phyloP scores from a whole-genome alignment of 2,329 filamentous ascomycete genomes.

The Pseudogymnoascus sp. region DNA sequence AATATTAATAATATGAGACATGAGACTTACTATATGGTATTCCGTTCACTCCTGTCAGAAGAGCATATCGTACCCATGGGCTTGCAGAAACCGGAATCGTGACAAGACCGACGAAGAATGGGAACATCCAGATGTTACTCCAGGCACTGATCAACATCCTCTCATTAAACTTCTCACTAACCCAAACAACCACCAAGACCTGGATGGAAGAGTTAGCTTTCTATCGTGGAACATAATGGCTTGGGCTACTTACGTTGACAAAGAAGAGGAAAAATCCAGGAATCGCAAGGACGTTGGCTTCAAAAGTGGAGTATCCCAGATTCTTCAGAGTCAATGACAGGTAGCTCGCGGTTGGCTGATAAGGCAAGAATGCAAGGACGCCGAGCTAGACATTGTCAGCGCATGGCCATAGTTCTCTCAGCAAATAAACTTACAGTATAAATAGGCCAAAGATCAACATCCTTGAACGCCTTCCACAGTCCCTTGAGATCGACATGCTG shows the following conservation, averaged over 20 bases:
- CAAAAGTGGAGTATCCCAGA: conserved; percentile 27
- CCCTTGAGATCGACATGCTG: conserved; percentile 37
- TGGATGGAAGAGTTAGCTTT: conserved; percentile 48
- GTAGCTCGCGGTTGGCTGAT: not conserved
- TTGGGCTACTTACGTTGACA: conserved; percentile 21
- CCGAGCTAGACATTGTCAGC: conserved; percentile 17
- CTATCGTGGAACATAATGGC: conserved; percentile 47
- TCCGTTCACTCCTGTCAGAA: conserved; percentile 25
- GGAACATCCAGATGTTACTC: conserved; percentile 32
- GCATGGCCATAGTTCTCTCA: not conserved
- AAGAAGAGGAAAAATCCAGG: conserved; percentile 37
- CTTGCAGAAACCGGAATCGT: conserved; percentile 17
- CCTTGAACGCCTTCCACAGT: conserved; percentile 39
- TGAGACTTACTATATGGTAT: not conserved
- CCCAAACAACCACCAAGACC: conserved; percentile 38
- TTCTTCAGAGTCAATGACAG: conserved; percentile 7
- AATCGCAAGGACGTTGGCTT: conserved; percentile 37
- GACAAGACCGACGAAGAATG: conserved; percentile 28
- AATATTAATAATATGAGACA: not conserved
- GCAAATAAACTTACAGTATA: conserved; percentile 26
- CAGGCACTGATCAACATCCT: conserved; percentile 29
- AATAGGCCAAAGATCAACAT: conserved; percentile 45
- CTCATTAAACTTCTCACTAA: conserved; percentile 34
- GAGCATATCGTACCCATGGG: conserved; percentile 28
- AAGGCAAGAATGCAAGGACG: conserved; percentile 15